Percentiles rank a stretch among this genome's conserved stretches.
Evolutionary conservation across 1,139 yeast species (phyloP).

Genomic region (Blastobotrys aristatus): DNA sequence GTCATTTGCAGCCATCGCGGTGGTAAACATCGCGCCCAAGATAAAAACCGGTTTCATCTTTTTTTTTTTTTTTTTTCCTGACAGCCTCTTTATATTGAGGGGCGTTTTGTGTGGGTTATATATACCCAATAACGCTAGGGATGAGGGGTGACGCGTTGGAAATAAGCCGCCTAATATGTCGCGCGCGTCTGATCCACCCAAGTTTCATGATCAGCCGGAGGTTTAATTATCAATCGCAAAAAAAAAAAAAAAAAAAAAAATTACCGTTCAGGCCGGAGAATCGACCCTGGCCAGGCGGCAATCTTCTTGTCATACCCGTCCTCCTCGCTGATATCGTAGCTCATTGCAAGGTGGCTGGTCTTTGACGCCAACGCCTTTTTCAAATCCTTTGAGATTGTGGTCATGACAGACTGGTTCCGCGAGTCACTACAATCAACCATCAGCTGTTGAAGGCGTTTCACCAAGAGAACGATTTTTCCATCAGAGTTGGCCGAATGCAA

Average conservation of each 20-base stretch:
- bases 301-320: conserved; percentile 11
- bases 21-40: background rate
- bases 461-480: conserved; percentile 23
- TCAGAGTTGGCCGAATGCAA: conserved; percentile 26
- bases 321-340: conserved; percentile 8
- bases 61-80: too few relatives aligned
- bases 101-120: too few relatives aligned
- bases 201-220: too few relatives aligned
- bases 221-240: too few relatives aligned
- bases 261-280: conserved; percentile 1
- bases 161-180: too few relatives aligned
- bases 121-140: too few relatives aligned
- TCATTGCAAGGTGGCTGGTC: background rate
- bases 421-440: background rate
- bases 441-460: conserved; percentile 24
- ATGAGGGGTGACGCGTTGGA: too few relatives aligned
- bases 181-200: too few relatives aligned
- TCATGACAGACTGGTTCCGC: background rate
- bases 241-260: too few relatives aligned
- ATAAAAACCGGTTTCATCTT: too few relatives aligned
- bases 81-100: too few relatives aligned
- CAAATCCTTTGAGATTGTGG: background rate
- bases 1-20: background rate
- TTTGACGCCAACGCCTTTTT: background rate
- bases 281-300: conserved; percentile 26